Evolutionary conservation across 306 rosid genomes (phyloP).

Genomic region (Trifolium repens): DNA sequence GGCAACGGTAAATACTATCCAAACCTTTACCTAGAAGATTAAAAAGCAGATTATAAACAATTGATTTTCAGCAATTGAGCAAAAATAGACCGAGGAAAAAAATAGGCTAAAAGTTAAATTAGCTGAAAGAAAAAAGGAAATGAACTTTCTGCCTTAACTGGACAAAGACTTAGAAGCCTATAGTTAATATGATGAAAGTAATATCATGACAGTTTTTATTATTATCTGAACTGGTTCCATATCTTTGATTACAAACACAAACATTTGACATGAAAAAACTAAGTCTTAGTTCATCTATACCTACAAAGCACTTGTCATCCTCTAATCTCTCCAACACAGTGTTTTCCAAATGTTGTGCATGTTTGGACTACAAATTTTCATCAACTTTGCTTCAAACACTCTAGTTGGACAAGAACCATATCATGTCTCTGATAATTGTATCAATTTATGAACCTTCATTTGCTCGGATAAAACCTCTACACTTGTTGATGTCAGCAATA

Average conservation of each 20-base stretch:
- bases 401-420: background rate
- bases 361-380: too few relatives aligned
- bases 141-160: too few relatives aligned
- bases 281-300: background rate
- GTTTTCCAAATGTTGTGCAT: background rate
- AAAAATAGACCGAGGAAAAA: too few relatives aligned
- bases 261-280: background rate
- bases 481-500: background rate
- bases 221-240: background rate
- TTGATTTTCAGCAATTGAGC: too few relatives aligned
- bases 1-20: background rate
- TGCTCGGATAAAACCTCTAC: background rate
- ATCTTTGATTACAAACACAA: background rate
- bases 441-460: conserved; percentile 9
- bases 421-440: background rate
- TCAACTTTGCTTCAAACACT: background rate
- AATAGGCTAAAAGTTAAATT: too few relatives aligned
- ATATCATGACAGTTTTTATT: too few relatives aligned
- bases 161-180: too few relatives aligned
- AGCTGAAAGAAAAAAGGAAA: too few relatives aligned
- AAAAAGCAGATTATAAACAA: background rate
- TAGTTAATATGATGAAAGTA: too few relatives aligned
- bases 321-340: background rate
- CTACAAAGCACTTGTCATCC: background rate
- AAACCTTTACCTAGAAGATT: background rate